Evolutionary conservation across 768 basidiomycete species (phyloP).

Genomic region (Lenzites betulinus): DNA sequence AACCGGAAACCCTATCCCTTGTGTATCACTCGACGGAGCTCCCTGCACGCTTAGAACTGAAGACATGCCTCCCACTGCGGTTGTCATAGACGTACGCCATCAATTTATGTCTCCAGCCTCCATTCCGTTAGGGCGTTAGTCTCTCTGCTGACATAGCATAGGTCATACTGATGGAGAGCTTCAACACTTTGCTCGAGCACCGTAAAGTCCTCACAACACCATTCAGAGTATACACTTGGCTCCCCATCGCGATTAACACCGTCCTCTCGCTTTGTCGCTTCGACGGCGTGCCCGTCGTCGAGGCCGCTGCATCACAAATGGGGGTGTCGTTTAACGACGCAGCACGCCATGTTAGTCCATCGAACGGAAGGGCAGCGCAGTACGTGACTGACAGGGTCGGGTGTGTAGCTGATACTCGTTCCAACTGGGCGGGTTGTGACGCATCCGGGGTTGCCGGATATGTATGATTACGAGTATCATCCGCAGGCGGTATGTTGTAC

Average conservation of each 20-base stretch:
- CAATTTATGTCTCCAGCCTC: no score
- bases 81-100: background rate
- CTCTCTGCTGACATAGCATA: no score
- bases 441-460: background rate
- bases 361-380: background rate
- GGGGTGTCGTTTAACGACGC: background rate
- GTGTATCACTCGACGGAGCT: no score
- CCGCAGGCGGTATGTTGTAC: slow-evolving; percentile 5
- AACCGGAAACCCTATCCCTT: no score
- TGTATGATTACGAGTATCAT: slow-evolving; percentile 9
- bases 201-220: background rate
- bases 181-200: background rate
- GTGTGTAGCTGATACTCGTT: background rate
- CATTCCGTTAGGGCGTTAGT: no score
- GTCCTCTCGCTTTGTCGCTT: background rate
- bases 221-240: background rate
- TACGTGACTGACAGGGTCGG: background rate
- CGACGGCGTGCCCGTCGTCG: background rate
- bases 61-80: background rate
- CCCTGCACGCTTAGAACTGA: no score
- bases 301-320: background rate
- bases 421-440: background rate
- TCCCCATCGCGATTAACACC: background rate
- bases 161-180: background rate
- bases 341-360: background rate